Evolutionary conservation across 495 filamentous ascomycete species (phyloP), one percentile per base, ranked within the genome.

Genomic region (Penicillium lagena): DNA sequence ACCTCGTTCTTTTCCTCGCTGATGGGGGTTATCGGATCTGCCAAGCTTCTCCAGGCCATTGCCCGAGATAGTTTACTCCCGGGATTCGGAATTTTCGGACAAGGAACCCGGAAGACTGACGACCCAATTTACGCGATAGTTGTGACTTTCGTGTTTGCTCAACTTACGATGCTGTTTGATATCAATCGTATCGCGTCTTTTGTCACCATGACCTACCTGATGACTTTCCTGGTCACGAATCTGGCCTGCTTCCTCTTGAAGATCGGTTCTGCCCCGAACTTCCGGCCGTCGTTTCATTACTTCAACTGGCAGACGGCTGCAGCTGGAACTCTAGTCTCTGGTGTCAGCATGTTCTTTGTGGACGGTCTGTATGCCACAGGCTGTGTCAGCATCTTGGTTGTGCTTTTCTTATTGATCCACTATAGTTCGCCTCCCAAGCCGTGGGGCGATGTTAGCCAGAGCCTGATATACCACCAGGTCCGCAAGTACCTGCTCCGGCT

Each of bases 191-290:
- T 95, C 45, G 89, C 89, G 11, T 89, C 86, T 1, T 84, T 91
- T 43, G 82, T 90, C 37, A 90, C 89, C 6, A 95, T 91, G 86
- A 84, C 86, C 12, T 95, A 90, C 50, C 76, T 90, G 48, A 85
- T 87, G 69, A 80, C 79, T 28, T 62, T 69, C 42, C 51, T 67
- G 29, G 69, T 73, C 17, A 93, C 82, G 54, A 95, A 93, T 49
- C 70, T 95, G 5, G 89, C 89, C 13, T 93, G 87, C 56, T 94
- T 94, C 54, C 68, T 94, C 1, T 67, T 95, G 33, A 95, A 93
- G 60, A 88, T 94, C 38, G 82, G 87, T n/a, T 90, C 87, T n/a
- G 89, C 89, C 2, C 89, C 89, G 7, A 95, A 95, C 56, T 95
- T 95, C 53, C 73, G 89, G 29, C 89, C 89, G 1, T 89, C 84